phyloP scores from a whole-genome alignment of 352 stramenopile genomes.

The Pythium angustatum region DNA sequence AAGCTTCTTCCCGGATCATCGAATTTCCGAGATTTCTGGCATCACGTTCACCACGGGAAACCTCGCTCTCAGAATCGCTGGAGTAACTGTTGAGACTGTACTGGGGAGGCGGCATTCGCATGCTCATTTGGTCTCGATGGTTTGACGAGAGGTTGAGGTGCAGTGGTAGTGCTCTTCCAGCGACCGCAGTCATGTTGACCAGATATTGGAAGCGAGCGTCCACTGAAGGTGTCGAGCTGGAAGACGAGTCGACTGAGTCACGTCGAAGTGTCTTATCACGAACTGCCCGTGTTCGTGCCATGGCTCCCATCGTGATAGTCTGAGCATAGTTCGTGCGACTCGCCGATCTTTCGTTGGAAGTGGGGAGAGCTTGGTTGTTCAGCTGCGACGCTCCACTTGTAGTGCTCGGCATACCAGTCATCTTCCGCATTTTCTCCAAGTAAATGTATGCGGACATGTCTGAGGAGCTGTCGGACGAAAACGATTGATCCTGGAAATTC shows the following conservation, averaged over 20 bases:
- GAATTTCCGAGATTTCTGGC: too few relatives aligned
- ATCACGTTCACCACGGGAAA: neutral
- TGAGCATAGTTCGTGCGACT: neutral
- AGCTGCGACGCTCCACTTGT: neutral
- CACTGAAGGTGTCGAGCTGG: constrained; percentile 49
- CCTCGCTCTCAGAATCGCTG: constrained; percentile 12
- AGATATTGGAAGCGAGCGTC: constrained; percentile 51
- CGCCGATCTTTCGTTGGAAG: neutral
- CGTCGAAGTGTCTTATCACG: neutral
- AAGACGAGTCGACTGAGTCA: constrained; percentile 29
- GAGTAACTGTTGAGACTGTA: neutral
- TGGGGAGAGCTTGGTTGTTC: neutral
- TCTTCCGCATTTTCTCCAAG: constrained; percentile 18
- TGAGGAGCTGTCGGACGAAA: constrained; percentile 27
- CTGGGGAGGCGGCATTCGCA: constrained; percentile 38
- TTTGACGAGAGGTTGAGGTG: constrained; percentile 44
- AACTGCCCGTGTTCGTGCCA: neutral
- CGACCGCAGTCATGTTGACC: constrained; percentile 46
- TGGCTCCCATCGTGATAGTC: neutral
- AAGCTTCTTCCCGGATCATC: too few relatives aligned
- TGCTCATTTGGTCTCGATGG: constrained; percentile 36
- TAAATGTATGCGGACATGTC: constrained; percentile 27
- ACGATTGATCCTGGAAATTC: constrained; percentile 15
- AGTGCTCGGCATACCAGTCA: constrained; percentile 1
- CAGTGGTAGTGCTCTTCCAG: constrained; percentile 43